Evolutionary conservation across 2,329 filamentous ascomycete genomes (phyloP).

Genomic region (Alternaria conjuncta): DNA sequence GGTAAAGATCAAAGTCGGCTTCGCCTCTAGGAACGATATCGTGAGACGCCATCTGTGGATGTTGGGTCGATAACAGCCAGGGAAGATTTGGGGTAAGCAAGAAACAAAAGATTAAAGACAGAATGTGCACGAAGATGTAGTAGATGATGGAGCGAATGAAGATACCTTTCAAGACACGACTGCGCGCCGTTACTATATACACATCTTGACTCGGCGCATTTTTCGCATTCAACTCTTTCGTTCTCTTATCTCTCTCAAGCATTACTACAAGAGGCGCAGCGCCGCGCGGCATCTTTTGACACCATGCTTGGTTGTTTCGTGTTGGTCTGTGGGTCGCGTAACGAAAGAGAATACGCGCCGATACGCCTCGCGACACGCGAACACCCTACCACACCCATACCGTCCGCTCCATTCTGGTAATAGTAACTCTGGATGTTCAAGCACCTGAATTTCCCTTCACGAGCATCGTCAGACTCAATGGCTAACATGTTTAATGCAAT

Average conservation of each 20-base stretch:
- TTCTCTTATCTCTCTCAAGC: not conserved
- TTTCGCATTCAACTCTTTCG: not conserved
- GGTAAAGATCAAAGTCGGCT: slow-evolving; percentile 24
- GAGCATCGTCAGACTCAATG: not conserved
- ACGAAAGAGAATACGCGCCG: not conserved
- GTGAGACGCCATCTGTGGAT: not conserved
- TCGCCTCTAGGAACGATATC: slow-evolving; percentile 3
- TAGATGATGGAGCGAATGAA: not conserved
- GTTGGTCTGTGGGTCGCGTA: not conserved
- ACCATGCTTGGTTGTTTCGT: not conserved
- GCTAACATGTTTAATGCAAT: not conserved
- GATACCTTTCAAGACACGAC: not conserved
- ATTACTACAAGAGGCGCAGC: not conserved
- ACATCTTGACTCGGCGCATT: not conserved
- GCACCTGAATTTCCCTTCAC: not conserved
- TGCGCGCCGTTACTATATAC: not conserved
- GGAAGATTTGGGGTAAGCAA: not conserved
- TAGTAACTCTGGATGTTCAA: not conserved
- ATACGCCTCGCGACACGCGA: not conserved
- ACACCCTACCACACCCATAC: not conserved
- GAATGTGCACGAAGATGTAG: not conserved
- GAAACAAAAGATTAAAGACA: not conserved
- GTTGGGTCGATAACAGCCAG: too few species aligned
- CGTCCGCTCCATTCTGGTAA: rapidly evolving
- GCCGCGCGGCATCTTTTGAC: not conserved